Evolutionary conservation across 2,329 filamentous ascomycete genomes (phyloP), one percentile per base, ranked within the genome.

Genomic region (Calcarisporium arbuscula): DNA sequence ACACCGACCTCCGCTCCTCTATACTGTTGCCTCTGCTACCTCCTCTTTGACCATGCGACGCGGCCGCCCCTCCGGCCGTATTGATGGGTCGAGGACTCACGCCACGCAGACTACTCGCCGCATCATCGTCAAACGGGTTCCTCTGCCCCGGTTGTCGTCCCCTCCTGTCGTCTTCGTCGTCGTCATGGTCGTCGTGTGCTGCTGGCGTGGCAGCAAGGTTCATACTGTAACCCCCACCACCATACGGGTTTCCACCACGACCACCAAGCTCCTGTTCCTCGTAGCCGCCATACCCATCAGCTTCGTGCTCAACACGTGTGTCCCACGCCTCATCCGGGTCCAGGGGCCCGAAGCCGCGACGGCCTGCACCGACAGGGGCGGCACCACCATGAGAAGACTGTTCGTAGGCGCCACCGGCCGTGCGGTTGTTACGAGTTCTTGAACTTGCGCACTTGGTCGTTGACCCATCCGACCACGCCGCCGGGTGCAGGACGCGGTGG

Each of bases 241-340:
- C 33, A 30, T 55, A 53, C 39, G 50, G 54, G 25, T 46, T 49
- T 52, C 62, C 43, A 17, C 48, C 59, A 8, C 55, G 57, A 34
- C 53, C 27, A 61, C 80, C 81, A 5, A 87, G 64, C 58, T 88
- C 84, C 52, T 84, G 77, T 61, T 86, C 83, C 54, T 90, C 85
- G 52, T 85, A 82, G 57, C 85, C 85, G 16, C 74, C 74, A 53
- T 80, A 79, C 10, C 60, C 63, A 51, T 82, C 79, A 14, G 80
- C 76, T 57, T 89, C 85, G 47, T 78, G 70, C 38, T 83, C 84
- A 5, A 94, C 85, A 40, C 84, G 70, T 43, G 84, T 63, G 61
- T 92, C 85, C 87, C 87, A 94, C 3, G 85, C 85, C 52, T 89
- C 85, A 54, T 94, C 86, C 2, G 84, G 84, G 51, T 92, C 86